These are phyloP conservation scores for Geotrichum aggregatum DNA, from an alignment of 1,139 yeast genomes.

Conservation along the genomic window DNA sequence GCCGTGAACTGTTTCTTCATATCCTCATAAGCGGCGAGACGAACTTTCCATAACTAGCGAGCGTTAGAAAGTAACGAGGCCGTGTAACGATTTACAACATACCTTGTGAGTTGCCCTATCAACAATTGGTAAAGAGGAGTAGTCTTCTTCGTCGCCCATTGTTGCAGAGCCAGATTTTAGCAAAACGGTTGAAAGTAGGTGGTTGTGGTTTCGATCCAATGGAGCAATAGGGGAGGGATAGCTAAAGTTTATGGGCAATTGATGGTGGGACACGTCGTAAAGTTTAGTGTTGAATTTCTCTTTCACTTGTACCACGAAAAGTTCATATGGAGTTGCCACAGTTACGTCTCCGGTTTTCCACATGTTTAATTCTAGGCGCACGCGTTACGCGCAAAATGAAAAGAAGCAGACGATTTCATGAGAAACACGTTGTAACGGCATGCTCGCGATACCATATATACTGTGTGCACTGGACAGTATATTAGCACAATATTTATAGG, in stretches of 20 bases:
- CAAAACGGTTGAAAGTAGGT: background rate
- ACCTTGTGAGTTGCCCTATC: constrained; percentile 65
- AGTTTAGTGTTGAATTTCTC: constrained; percentile 5
- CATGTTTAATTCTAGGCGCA: too few species aligned
- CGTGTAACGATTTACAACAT: constrained; percentile 21
- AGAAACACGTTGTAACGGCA: too few species aligned
- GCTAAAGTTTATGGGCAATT: background rate
- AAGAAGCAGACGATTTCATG: too few species aligned
- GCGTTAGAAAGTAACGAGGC: background rate
- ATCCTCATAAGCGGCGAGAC: constrained; percentile 76
- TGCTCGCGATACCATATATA: too few species aligned
- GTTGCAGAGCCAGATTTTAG: background rate
- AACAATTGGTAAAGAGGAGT: constrained; percentile 56
- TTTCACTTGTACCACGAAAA: background rate
- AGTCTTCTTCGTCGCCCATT: constrained; percentile 49
- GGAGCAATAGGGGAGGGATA: background rate
- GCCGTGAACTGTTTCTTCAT: constrained; percentile 50
- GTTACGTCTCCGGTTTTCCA: background rate
- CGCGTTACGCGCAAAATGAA: too few species aligned
- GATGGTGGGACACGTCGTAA: constrained; percentile 6
- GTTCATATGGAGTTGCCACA: background rate
- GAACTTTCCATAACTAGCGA: constrained; percentile 73
- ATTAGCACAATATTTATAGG: too few species aligned
- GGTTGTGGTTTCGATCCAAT: background rate
- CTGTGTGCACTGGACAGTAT: too few species aligned